A percentile compares a stretch with the other conserved stretches of the same genome.
These are phyloP conservation scores for Sporopachydermia lactativora DNA, from an alignment of 805 yeast species.

Conservation along the genomic window DNA sequence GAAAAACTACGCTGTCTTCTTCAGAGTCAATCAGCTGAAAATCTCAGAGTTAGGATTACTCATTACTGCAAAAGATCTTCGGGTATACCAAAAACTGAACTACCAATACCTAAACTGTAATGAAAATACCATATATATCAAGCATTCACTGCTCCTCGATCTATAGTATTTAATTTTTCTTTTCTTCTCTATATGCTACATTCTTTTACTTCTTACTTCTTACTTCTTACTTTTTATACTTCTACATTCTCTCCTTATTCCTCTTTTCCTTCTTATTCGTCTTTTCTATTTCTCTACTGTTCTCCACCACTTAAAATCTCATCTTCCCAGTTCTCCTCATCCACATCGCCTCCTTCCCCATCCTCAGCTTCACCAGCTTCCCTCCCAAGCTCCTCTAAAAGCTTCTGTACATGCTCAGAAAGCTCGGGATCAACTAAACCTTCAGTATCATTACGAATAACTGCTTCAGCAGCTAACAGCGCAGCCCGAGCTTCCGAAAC, in stretches of 20 bases:
- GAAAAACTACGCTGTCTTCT: too few species aligned
- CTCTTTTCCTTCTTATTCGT: neutral
- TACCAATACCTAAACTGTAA: too few species aligned
- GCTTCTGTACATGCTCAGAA: conserved; percentile 32
- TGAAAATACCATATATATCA: neutral
- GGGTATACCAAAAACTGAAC: too few species aligned
- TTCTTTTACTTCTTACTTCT: too few species aligned
- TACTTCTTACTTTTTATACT: too few species aligned
- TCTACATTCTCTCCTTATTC: neutral
- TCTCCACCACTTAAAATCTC: conserved; percentile 29
- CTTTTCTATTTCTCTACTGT: conserved; percentile 2
- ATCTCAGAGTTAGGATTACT: too few species aligned
- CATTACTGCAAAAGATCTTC: too few species aligned
- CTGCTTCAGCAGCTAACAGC: conserved; percentile 30
- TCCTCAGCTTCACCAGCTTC: conserved; percentile 23
- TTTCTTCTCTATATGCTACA: conserved; percentile 6
- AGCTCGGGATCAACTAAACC: conserved; percentile 47
- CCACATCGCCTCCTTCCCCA: conserved; percentile 24
- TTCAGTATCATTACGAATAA: conserved; percentile 18
- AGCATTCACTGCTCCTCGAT: neutral
- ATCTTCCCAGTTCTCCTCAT: conserved; percentile 33
- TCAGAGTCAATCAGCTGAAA: too few species aligned
- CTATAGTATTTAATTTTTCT: conserved; percentile 2
- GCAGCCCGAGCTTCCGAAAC: conserved; percentile 25
- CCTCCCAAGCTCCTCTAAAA: conserved; percentile 45